Evolutionary conservation across 257 asterid species (phyloP), one percentile per base, ranked within the genome.

Genomic region (Orobanche coerulescens): DNA sequence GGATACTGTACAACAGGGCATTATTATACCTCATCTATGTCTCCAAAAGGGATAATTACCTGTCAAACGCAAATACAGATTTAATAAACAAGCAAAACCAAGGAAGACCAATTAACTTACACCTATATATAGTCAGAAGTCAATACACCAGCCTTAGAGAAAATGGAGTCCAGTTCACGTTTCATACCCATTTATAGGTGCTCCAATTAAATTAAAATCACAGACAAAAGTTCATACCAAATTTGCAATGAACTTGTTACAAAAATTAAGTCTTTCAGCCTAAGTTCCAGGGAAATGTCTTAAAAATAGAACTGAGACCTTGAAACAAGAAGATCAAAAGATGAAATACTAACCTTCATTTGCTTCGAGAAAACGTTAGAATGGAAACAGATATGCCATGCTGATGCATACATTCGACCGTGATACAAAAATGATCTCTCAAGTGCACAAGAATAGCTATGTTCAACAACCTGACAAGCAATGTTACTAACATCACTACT

Each of bases 291-390:
- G 46, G 42, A 66, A 44, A 58, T 62, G 43, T 13, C 48, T 39
- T 58, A 31, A 16, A 51, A 54, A 62, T 57, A 69, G 8, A 62
- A 52, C 52, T 36, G 36, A 59, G 37, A 31, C 55, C 59, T 42
- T 19, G 48, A 16, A 36, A 57, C 67, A 49, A 75, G 71, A 75
- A 68, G 71, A 71, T 74, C 77, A 57, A 69, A 75, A 69, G 73
- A 81, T 72, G 65, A 51, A 42, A 30, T 58, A 62, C 64, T 67
- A 48, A 93, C 97, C 95, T 89, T 93, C 86, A 86, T 89, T 80
- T 93, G 95, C 86, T 93, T 93, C n/a, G 96, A 86, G 78, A 93
- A 93, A 33, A 93, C 83, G n/a, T 89, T 93, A 61, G 99, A 89
- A 70, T 93, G 96, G 81, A 93, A 93, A 85, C 99, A 93, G 78